Evolutionary conservation across 129 eudicot genomes (phyloP).

Genomic region (Chrysanthemum seticuspe): DNA sequence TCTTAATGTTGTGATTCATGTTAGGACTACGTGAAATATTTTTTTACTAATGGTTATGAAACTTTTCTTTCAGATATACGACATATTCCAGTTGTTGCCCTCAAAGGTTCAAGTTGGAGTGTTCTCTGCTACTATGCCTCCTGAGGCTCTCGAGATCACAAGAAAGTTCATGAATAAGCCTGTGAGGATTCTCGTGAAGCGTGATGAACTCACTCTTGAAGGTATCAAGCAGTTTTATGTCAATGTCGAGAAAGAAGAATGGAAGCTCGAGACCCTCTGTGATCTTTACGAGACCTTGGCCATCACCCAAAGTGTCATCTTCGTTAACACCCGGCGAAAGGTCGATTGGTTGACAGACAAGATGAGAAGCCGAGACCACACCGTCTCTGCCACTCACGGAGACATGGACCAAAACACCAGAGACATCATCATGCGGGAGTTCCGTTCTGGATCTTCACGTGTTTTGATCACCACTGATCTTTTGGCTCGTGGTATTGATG

Average conservation of each 20-base stretch:
- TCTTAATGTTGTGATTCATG: not conserved
- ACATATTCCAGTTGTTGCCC: conserved; percentile 53
- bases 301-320: conserved; percentile 56
- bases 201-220: conserved; percentile 52
- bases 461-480: too few relatives aligned
- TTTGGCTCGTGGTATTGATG: too few relatives aligned
- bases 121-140: conserved; percentile 60
- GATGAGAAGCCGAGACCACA: too few relatives aligned
- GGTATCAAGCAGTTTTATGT: conserved; percentile 55
- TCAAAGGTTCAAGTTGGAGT: conserved; percentile 60
- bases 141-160: conserved; percentile 48
- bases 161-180: conserved; percentile 59
- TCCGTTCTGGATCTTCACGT: too few relatives aligned
- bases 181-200: conserved; percentile 49
- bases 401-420: too few relatives aligned
- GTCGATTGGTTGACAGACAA: conserved; percentile 47
- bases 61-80: conserved; percentile 40
- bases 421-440: too few relatives aligned
- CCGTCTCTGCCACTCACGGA: too few relatives aligned
- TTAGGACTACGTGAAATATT: not conserved
- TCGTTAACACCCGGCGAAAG: conserved; percentile 50
- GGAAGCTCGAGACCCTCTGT: conserved; percentile 56
- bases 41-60: not conserved
- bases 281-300: conserved; percentile 53
- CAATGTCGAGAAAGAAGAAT: conserved; percentile 54